Evolutionary conservation across 257 asterid genomes (phyloP), one percentile per base, ranked within the genome.

Genomic region (Pogostemon cablin): DNA sequence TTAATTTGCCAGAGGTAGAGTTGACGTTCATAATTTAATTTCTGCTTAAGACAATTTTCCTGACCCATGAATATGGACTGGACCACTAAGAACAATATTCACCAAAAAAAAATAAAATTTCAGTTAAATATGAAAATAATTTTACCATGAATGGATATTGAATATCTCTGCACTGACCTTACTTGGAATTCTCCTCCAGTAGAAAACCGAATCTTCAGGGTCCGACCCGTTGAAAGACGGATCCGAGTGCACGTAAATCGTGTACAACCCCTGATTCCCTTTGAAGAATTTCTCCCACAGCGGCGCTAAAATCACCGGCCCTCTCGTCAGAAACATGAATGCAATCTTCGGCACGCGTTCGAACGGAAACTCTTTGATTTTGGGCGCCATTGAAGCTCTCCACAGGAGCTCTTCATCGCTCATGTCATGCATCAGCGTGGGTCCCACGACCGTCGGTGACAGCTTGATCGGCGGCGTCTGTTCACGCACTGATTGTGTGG

Each of bases 131-230:
- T 50, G 4, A 17, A 41, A 47, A 35, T 43, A 64, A 34, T 12
- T 65, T 37, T 0, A 62, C 32, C 11, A 68, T 2, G 53, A 37
- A 15, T 49, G 40, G 3, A 17, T 7, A 41, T 25, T 25, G 32
- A 25, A 25, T 25, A 25, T 25, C 32, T 25, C 32, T 25, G 32
- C 10, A 72, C 90, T 80, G 12, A 92, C 98, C 97, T 91, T 80
- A 72, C 98, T 89, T 6, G 87, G 90, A 76, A 93, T 86, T 47
- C 96, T 78, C 72, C 92, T 73, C 74, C 88, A 95, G 68, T 70
- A 81, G 38, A 91, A 91, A 49, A 86, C 87, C 0, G 98, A 85
- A 9, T 67, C 85, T 42, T 74, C 78, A 1, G 83, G 81, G 68
- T 81, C 88, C 37, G 90, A 62, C 35, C 72, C 91, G 43, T 72